Evolutionary conservation across 192 early-diverging fungal species (phyloP).

Genomic region (Umbelopsis sp.): DNA sequence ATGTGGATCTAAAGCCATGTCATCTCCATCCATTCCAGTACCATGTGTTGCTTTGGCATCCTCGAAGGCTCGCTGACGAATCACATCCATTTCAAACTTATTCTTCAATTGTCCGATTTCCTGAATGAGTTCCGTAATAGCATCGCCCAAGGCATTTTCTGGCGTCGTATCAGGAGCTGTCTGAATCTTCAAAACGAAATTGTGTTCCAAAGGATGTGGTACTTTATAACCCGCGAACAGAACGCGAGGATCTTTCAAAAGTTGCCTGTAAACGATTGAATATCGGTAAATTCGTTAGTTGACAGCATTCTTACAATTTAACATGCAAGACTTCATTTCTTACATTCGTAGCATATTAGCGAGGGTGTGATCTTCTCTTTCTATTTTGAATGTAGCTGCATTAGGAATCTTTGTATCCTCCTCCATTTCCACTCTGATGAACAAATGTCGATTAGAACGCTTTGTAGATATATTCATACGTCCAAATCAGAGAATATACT

Average conservation of each 20-base stretch:
- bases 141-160: conserved; percentile 73
- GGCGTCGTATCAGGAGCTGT: conserved; percentile 89
- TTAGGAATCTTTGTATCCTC: conserved; percentile 94
- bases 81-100: conserved; percentile 73
- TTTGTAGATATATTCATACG: neutral
- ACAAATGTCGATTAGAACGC: neutral
- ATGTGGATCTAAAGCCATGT: conserved; percentile 37
- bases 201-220: conserved; percentile 95
- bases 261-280: conserved; percentile 53
- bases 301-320: neutral
- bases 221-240: conserved; percentile 96
- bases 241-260: conserved; percentile 90
- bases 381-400: conserved; percentile 87
- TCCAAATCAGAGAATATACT: neutral
- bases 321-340: conserved; percentile 10
- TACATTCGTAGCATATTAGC: conserved; percentile 94
- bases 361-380: conserved; percentile 97
- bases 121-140: conserved; percentile 76
- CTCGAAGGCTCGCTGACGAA: conserved; percentile 38
- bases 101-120: conserved; percentile 76
- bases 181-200: conserved; percentile 89
- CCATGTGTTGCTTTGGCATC: conserved; percentile 29
- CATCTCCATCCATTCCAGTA: conserved; percentile 32
- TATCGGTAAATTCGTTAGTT: neutral
- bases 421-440: conserved; percentile 70